Percentiles rank a stretch among this genome's conserved stretches.
Conservation (phyloP, 2,329 filamentous ascomycete species). For the Botryotinia globosa region DNA sequence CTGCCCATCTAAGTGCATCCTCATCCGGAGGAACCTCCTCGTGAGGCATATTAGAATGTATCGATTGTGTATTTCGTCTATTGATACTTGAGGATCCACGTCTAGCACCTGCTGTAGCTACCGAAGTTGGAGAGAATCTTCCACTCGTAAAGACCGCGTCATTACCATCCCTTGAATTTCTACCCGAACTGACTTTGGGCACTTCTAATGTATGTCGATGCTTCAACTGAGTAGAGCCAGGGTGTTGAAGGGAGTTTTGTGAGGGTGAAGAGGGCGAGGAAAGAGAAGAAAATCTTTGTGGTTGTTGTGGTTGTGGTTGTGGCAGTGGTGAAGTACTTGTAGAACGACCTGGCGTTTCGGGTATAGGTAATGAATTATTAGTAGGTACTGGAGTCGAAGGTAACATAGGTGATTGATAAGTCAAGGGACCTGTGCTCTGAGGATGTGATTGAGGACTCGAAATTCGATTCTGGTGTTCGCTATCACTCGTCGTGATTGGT, state of each 20-base stretch:
- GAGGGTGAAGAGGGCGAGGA: constrained; percentile 58
- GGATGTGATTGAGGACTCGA: constrained; percentile 33
- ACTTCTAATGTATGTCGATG: constrained; percentile 89
- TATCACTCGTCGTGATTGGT: constrained; percentile 31
- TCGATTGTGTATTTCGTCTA: constrained; percentile 76
- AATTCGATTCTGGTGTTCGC: constrained; percentile 26
- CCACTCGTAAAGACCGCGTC: constrained; percentile 71
- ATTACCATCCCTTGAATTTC: constrained; percentile 69
- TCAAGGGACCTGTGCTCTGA: constrained; percentile 37
- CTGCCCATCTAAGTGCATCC: constrained; percentile 87
- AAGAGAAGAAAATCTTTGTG: constrained; percentile 34
- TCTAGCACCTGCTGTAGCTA: constrained; percentile 56
- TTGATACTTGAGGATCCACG: constrained; percentile 81
- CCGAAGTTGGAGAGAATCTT: constrained; percentile 67
- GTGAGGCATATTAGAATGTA: constrained; percentile 77
- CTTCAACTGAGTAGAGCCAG: constrained; percentile 59
- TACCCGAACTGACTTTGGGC: constrained; percentile 63
- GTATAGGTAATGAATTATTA: constrained; percentile 28
- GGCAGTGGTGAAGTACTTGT: constrained; percentile 44
- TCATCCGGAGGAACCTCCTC: constrained; percentile 87
- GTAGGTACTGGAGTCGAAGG: constrained; percentile 35
- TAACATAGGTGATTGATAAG: constrained; percentile 35
- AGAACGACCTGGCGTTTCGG: constrained; percentile 28
- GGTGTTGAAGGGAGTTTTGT: constrained; percentile 40
- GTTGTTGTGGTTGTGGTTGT: neutral